These are phyloP conservation scores for Blakeslea trispora DNA, from an alignment of 371 early-diverging fungal genomes.

Conservation along the genomic window DNA sequence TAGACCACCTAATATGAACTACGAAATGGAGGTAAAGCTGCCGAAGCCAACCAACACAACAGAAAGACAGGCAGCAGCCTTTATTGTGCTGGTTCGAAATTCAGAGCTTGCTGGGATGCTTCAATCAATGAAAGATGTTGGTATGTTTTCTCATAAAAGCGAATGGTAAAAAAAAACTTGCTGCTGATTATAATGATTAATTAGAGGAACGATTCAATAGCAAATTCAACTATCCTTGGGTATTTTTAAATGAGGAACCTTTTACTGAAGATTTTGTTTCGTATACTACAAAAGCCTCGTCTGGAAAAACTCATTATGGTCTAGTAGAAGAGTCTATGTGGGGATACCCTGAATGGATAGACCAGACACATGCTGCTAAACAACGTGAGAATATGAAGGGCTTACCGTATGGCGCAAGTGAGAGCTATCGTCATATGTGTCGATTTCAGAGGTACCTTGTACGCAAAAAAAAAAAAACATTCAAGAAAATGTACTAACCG, in stretches of 20 bases:
- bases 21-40: slow-evolving; percentile 27
- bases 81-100: slow-evolving; percentile 69
- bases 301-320: slow-evolving; percentile 54
- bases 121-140: slow-evolving; percentile 54
- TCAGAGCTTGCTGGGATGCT: slow-evolving; percentile 69
- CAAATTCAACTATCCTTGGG: slow-evolving; percentile 84
- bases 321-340: slow-evolving; percentile 68
- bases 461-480: too few species aligned
- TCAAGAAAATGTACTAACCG: neutral
- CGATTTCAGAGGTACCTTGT: slow-evolving; percentile 55
- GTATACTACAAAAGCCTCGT: slow-evolving; percentile 44
- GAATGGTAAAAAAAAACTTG: neutral
- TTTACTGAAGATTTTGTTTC: slow-evolving; percentile 65
- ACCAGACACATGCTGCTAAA: slow-evolving; percentile 61
- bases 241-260: slow-evolving; percentile 82
- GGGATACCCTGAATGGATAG: slow-evolving; percentile 83
- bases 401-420: slow-evolving; percentile 84
- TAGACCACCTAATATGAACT: slow-evolving; percentile 28
- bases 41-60: slow-evolving; percentile 32
- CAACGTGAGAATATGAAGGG: slow-evolving; percentile 56
- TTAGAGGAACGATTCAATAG: slow-evolving; percentile 80
- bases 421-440: slow-evolving; percentile 96
- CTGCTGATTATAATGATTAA: slow-evolving; percentile 11
- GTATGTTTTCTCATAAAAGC: slow-evolving; percentile 5
- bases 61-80: slow-evolving; percentile 59